Conservation (phyloP, 2,329 filamentous ascomycete genomes). For the Cladophialophora immunda region DNA sequence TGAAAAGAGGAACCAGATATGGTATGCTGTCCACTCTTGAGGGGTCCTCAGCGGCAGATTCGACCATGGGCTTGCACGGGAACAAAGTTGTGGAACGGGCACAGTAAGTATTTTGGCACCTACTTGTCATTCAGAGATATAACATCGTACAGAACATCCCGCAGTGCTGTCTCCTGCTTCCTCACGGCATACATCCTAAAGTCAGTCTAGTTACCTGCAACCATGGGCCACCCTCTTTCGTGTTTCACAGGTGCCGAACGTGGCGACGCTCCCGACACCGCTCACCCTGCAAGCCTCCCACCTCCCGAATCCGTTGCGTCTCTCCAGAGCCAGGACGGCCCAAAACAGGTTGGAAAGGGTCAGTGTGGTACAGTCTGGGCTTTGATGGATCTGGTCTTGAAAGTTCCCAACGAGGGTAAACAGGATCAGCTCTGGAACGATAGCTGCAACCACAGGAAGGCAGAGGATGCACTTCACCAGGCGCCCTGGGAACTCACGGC, state of each 20-base stretch:
- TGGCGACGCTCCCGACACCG: neutral
- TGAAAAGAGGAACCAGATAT: neutral
- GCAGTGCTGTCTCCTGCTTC: neutral
- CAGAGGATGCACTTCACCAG: neutral
- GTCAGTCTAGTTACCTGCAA: neutral
- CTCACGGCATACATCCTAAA: neutral
- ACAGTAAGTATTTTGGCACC: neutral
- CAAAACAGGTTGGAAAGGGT: constrained; percentile 14
- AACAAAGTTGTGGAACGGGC: neutral
- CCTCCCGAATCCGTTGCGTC: neutral
- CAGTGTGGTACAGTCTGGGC: constrained; percentile 7
- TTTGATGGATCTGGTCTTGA: neutral
- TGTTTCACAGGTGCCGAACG: neutral
- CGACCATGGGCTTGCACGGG: neutral
- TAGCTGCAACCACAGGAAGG: constrained; percentile 1
- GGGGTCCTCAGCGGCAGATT: neutral
- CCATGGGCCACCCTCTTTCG: neutral
- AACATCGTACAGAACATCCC: neutral
- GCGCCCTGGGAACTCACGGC: neutral
- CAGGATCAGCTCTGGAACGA: constrained; percentile 10
- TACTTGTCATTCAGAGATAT: neutral
- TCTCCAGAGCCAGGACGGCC: neutral
- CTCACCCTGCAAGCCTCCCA: neutral
- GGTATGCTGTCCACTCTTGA: neutral
- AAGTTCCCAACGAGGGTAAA: neutral